Percentiles rank a stretch among this genome's conserved stretches.
Conservation (phyloP, 805 yeast species). For the Candida nemodendra region DNA sequence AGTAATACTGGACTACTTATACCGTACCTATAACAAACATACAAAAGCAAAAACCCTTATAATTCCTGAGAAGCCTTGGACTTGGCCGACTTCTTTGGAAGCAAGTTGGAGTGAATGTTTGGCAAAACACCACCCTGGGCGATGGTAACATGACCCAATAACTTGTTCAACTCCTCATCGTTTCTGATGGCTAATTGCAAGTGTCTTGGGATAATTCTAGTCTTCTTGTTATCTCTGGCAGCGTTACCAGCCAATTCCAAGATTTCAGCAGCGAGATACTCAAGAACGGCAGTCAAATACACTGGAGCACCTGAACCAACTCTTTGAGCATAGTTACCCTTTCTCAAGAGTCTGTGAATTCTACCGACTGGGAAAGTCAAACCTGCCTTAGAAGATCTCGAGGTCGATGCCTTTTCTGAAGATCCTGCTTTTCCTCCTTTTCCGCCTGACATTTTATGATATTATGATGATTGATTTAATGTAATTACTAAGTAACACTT, state of each 20-base stretch:
- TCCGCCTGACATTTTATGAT: conserved; percentile 60
- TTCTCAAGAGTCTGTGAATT: conserved; percentile 94
- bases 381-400: conserved; percentile 98
- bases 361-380: conserved; percentile 99
- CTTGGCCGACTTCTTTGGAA: conserved; percentile 59
- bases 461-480: conserved; percentile 3
- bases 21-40: too few relatives aligned
- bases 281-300: conserved; percentile 93
- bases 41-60: conserved; percentile 31
- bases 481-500: not conserved
- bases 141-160: conserved; percentile 88
- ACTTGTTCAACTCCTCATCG: conserved; percentile 96
- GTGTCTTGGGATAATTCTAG: conserved; percentile 98
- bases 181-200: conserved; percentile 98
- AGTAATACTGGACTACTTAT: too few relatives aligned
- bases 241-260: conserved; percentile 98
- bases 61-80: conserved; percentile 58
- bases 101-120: conserved; percentile 90
- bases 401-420: conserved; percentile 91
- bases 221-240: conserved; percentile 97
- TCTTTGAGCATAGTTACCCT: conserved; percentile 97
- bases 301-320: conserved; percentile 99
- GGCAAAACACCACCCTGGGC: conserved; percentile 99
- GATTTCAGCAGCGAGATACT: conserved; percentile 96
- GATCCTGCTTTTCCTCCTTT: conserved; percentile 95